phyloP scores from a whole-genome alignment of 257 asterid genomes.

The Mentha longifolia region DNA sequence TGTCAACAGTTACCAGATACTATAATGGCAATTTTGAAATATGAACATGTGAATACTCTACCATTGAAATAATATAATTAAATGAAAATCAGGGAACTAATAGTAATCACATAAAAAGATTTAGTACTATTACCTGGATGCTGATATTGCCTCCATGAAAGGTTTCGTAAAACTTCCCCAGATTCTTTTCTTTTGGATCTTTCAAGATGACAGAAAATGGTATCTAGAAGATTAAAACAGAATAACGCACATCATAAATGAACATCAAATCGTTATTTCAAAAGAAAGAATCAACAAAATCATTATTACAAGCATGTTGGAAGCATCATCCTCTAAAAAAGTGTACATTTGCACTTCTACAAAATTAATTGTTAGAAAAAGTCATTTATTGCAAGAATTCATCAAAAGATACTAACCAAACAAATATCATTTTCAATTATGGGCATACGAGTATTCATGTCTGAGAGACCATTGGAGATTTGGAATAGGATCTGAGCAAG shows the following conservation, averaged over 20 bases:
- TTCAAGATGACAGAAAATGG: constrained; percentile 73
- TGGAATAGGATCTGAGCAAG: background rate
- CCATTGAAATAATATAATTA: constrained; percentile 17
- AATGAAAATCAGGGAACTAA: constrained; percentile 11
- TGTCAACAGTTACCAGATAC: constrained; percentile 76
- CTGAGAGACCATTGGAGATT: background rate
- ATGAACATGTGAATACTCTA: constrained; percentile 39
- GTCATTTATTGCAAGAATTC: background rate
- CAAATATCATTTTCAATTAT: background rate
- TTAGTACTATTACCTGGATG: constrained; percentile 62
- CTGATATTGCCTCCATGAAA: constrained; percentile 80
- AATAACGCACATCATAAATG: constrained; percentile 22
- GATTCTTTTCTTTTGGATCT: constrained; percentile 52
- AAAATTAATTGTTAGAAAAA: background rate
- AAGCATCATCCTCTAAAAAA: constrained; percentile 1
- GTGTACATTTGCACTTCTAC: background rate
- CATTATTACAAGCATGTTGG: background rate
- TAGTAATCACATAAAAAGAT: constrained; percentile 18
- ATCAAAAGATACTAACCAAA: background rate
- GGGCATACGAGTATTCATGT: background rate
- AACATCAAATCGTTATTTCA: constrained; percentile 5
- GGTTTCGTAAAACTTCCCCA: constrained; percentile 75
- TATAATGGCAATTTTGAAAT: constrained; percentile 45
- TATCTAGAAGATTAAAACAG: constrained; percentile 46
- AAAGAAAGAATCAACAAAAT: constrained; percentile 19